Conservation (phyloP, 2,329 filamentous ascomycete species). For the Cercospora janseana region DNA sequence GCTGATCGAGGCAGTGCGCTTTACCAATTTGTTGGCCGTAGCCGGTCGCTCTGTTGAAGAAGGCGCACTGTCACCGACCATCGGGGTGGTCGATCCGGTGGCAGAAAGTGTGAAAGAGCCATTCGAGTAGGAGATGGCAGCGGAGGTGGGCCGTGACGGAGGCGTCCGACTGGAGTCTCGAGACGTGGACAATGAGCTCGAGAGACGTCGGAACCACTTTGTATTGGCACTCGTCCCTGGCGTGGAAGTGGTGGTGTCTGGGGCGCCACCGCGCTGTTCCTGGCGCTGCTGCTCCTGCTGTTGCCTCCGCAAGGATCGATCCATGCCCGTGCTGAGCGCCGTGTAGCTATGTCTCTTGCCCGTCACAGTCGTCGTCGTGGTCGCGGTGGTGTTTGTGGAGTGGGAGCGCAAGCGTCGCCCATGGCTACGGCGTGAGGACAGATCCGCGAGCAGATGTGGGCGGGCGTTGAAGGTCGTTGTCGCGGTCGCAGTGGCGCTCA, state of each 20-base stretch:
- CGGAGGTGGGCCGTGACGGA: slow-evolving; percentile 63
- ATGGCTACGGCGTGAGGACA: slow-evolving; percentile 8
- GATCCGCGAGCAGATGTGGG: slow-evolving; percentile 5
- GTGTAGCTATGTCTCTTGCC: slow-evolving; percentile 9
- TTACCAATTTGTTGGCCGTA: slow-evolving; percentile 73
- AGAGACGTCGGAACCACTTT: slow-evolving; percentile 68
- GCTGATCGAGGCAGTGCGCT: slow-evolving; percentile 62
- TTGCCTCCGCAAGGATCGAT: slow-evolving; percentile 16
- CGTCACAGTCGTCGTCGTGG: background rate
- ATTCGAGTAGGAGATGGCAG: slow-evolving; percentile 59
- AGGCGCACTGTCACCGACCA: slow-evolving; percentile 48
- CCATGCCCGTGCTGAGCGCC: slow-evolving; percentile 23
- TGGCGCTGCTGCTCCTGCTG: slow-evolving; percentile 1
- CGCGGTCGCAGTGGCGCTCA: slow-evolving; percentile 9
- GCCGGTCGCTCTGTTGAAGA: slow-evolving; percentile 36
- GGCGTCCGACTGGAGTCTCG: slow-evolving; percentile 48
- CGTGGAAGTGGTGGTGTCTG: slow-evolving; percentile 10
- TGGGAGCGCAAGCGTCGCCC: slow-evolving; percentile 9
- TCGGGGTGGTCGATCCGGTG: slow-evolving; percentile 60
- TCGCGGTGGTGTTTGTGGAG: slow-evolving; percentile 10
- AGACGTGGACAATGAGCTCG: slow-evolving; percentile 42
- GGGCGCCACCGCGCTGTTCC: slow-evolving; percentile 13
- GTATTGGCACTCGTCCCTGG: slow-evolving; percentile 21
- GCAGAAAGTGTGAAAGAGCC: slow-evolving; percentile 50
- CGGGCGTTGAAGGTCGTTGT: slow-evolving; percentile 6